A percentile compares a stretch with the other conserved stretches of the same genome.
Conservation (phyloP, 192 early-diverging fungal genomes). For the Rhizophagus prolifer region DNA sequence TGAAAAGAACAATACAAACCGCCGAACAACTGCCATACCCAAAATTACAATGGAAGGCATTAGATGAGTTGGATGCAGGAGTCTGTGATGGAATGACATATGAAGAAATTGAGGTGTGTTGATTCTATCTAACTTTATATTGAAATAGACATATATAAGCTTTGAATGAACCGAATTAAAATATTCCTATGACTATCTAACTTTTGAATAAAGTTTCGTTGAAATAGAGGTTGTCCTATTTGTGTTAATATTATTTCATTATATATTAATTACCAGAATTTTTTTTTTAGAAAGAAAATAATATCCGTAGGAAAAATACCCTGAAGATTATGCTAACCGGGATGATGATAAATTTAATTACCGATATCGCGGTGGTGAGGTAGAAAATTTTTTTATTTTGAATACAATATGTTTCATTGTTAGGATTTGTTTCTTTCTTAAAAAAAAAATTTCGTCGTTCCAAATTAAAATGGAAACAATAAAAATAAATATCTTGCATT, state of each 20-base stretch:
- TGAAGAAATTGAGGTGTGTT: conserved; percentile 86
- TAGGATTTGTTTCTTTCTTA: background rate
- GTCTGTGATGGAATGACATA: conserved; percentile 99
- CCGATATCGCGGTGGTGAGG: conserved; percentile 77
- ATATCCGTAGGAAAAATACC: conserved; percentile 64
- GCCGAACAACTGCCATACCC: conserved; percentile 76
- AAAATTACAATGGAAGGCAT: conserved; percentile 93
- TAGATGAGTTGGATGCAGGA: conserved; percentile 97
- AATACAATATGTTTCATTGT: background rate
- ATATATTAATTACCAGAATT: background rate
- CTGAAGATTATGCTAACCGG: conserved; percentile 90
- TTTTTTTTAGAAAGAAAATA: background rate
- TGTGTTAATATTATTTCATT: too few relatives aligned
- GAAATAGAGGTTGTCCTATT: too few relatives aligned
- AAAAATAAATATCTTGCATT: background rate
- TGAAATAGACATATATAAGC: too few relatives aligned
- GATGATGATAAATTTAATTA: conserved; percentile 98
- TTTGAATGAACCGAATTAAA: too few relatives aligned
- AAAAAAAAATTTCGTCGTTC: background rate
- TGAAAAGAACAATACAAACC: conserved; percentile 92
- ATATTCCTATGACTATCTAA: too few relatives aligned
- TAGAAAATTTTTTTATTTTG: background rate
- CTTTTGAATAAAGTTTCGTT: too few relatives aligned
- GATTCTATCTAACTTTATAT: background rate
- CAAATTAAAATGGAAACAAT: background rate